Evolutionary conservation across 176 grass and related monocot genomes (phyloP).

Genomic region (Poa pratensis): DNA sequence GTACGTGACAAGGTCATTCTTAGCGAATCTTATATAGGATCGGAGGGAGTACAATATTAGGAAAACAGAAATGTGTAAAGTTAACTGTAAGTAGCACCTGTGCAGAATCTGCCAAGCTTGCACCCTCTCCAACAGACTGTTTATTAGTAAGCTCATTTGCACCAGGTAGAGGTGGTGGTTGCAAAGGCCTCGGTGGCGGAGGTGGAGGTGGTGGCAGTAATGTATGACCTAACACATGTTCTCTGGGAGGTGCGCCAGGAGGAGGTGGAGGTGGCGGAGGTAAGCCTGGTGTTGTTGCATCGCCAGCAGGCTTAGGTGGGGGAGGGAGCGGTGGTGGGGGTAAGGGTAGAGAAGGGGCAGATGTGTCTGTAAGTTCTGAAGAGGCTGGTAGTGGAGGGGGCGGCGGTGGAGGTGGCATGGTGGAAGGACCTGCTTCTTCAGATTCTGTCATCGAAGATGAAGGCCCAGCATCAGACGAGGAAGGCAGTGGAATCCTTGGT

Average conservation of each 20-base stretch:
- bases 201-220: constrained; percentile 65
- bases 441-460: constrained; percentile 70
- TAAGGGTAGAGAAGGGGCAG: constrained; percentile 55
- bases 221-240: constrained; percentile 53
- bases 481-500: constrained; percentile 70
- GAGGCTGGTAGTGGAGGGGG: constrained; percentile 67
- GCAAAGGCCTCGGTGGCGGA: constrained; percentile 66
- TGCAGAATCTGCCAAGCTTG: constrained; percentile 49
- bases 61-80: neutral
- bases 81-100: constrained; percentile 48
- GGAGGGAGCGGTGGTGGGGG: constrained; percentile 58
- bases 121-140: constrained; percentile 41
- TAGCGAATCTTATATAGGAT: too few relatives aligned
- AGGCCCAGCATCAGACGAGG: constrained; percentile 54
- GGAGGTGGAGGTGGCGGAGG: constrained; percentile 75
- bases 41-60: neutral
- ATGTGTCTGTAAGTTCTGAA: constrained; percentile 59
- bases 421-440: constrained; percentile 74
- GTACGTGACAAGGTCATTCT: too few relatives aligned
- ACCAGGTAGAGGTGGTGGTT: constrained; percentile 47
- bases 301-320: constrained; percentile 49
- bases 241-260: constrained; percentile 71
- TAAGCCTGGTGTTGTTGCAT: constrained; percentile 43
- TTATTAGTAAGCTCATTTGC: constrained; percentile 52
- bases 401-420: constrained; percentile 69